Evolutionary conservation across 306 rosid genomes (phyloP), one percentile per base, ranked within the genome.

Genomic region (Potentilla sterilis): DNA sequence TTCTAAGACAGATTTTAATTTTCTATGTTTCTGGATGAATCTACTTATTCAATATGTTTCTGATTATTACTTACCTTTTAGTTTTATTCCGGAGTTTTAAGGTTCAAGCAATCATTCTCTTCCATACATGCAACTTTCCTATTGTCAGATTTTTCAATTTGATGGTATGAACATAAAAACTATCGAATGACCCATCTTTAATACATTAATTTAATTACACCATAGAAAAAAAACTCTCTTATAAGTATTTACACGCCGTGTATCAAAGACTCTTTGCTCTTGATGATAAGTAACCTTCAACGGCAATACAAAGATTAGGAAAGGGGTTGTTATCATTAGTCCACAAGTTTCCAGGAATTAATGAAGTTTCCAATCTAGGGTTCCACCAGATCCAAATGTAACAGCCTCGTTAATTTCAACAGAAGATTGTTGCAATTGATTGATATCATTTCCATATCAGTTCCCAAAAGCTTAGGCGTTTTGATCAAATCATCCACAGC

Each of bases 381-480:
- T 21, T 46, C 24, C 59, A 54, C 19, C 22, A 21, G 28, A 54
- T 42, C 11, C 22, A 41, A 14, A 5, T 21, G 35, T 11, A 34
- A 41, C n/a, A 5, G 61, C 43, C 15, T 21, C 61, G 13, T 5
- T 48, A 44, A 48, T 32, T 16, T 48, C 61, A 18, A 32, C 24
- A 70, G 74, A 70, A 69, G 16, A 24, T 68, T 44, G 41, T 3
- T n/a, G n/a, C n/a, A n/a, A n/a, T n/a, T 68, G 38, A 12, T 34
- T 10, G 37, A 21, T 16, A 32, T 54, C 61, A 48, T 16, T 49
- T 32, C 48, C 75, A n/a, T 55, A 4, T 9, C 6, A 4, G 44
- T 18, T n/a, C 1, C 48, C 63, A 70, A 38, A 13, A 16, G 51
- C 52, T 0, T 19, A 42, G 44, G 22, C 37, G n/a, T n/a, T 37